A percentile compares a stretch with the other conserved stretches of the same genome.
phyloP scores from a whole-genome alignment of 441 rosid species.

The Eugenia klotzschiana region DNA sequence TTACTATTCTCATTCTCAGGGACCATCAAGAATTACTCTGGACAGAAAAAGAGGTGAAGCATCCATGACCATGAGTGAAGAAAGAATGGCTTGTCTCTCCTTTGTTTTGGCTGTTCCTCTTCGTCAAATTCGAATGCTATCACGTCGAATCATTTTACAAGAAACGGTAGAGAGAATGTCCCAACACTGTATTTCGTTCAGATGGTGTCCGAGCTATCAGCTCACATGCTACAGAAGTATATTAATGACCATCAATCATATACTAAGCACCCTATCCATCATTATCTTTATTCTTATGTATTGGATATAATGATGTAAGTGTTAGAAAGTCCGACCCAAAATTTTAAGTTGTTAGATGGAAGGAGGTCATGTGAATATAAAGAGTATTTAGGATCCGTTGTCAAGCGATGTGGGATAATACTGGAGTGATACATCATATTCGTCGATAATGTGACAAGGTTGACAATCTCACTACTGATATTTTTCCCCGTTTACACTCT shows the following conservation, averaged over 20 bases:
- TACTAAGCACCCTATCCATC: not conserved
- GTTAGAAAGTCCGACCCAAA: too few species aligned
- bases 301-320: not conserved
- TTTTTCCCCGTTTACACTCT: not conserved
- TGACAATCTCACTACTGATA: not conserved
- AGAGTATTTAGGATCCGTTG: too few species aligned
- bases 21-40: conserved; percentile 5
- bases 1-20: conserved; percentile 16
- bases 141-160: not conserved
- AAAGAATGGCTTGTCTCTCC: conserved; percentile 19
- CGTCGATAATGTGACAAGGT: not conserved
- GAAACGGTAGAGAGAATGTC: not conserved
- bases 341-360: too few species aligned
- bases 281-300: not conserved
- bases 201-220: not conserved
- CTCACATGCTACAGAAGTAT: not conserved
- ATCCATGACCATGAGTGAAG: conserved; percentile 12
- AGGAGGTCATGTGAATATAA: too few species aligned
- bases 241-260: not conserved
- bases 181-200: not conserved
- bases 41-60: not conserved
- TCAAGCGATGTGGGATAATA: too few species aligned
- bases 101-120: conserved; percentile 8
- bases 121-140: not conserved
- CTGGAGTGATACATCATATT: not conserved